Evolutionary conservation across 177 flowering plant species (phyloP), one percentile per base, ranked within the genome.

Genomic region (Tripterygium wilfordii): DNA sequence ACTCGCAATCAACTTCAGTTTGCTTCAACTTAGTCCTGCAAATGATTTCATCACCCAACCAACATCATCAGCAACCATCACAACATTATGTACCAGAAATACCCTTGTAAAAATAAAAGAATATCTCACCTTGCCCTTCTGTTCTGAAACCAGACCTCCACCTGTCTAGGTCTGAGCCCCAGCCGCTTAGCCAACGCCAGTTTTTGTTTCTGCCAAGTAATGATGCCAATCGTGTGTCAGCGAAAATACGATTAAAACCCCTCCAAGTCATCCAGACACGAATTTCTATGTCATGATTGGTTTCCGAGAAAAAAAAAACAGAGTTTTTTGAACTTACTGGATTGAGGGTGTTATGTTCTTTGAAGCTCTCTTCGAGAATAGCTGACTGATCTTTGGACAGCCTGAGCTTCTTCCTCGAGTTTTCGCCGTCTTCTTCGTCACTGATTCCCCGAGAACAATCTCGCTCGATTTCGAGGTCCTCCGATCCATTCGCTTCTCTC

Each of bases 91-190:
- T 42, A 5, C 18, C 40, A 1, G 15, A 35, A 42, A 32, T 17
- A 42, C 48, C 31, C 21, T 32, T 24, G 19, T 36, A 14, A 47
- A 0, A 2, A 10, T 16, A 24, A 22, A n/a, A 10, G 21, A 54
- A 20, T 48, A 16, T 24, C 80, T 64, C 35, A 85, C 96, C 95
- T 84, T 54, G 97, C 97, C 51, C 97, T 72, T 14, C 97, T 66
- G 68, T 90, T 90, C 58, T 90, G 97, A 43, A 87, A 90, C 97
- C 97, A 90, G 1, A 90, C 97, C 56, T 90, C 97, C 27, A 90
- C 96, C 51, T 90, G 97, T 50, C 97, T 68, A 0, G 96, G 88
- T 18, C 96, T 69, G 18, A 90, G 74, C 7, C 81, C 83, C 28
- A 90, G 60, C 54, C 81, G 85, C 67, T 77, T 90, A 1, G 97